Evolutionary conservation across 768 basidiomycete genomes (phyloP), one percentile per base, ranked within the genome.

Genomic region (Lactarius hatsudake): DNA sequence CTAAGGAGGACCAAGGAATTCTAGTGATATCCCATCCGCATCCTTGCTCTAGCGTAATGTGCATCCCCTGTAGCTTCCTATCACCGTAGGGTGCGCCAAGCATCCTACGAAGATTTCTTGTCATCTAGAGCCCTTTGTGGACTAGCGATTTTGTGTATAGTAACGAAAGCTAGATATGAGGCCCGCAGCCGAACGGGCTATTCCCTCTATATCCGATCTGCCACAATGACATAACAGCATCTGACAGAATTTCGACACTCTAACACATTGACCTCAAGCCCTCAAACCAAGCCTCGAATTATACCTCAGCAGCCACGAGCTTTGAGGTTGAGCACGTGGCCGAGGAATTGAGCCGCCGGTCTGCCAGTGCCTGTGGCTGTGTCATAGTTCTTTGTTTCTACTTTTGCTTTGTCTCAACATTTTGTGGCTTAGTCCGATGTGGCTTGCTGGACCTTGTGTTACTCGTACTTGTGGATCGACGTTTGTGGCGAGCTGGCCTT

Each of bases 101-200:
- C 59, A 15, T 34, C 32, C 32, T 57, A 51, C 26, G 42, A 57
- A 18, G 12, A 30, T 28, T 66, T 66, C 34, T 62, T 66, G 65
- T 66, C 55, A 62, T 23, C 34, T 23, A 62, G 56, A 56, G 28
- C 18, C 13, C 26, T 62, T 62, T 51, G 51, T 57, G 48, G 28
- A 57, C 34, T 10, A 55, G 23, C 26, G 20, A 48, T 12, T 54
- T 15, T 53, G 51, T 26, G 13, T 51, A 51, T 26, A 12, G 7
- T 26, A 12, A 28, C 23, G 56, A 63, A 63, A 28, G n/a, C 54
- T 55, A 56, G 6, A 8, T 63, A 43, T 43, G 51, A 54, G 36
- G 36, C 26, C 56, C 23, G 34, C 56, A 28, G 51, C 56, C 18
- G 45, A 17, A 28, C 34, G 32, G 17, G 23, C 20, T 43, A 38